phyloP scores from a whole-genome alignment of 371 early-diverging fungal genomes.

The Mucor velutinosus region DNA sequence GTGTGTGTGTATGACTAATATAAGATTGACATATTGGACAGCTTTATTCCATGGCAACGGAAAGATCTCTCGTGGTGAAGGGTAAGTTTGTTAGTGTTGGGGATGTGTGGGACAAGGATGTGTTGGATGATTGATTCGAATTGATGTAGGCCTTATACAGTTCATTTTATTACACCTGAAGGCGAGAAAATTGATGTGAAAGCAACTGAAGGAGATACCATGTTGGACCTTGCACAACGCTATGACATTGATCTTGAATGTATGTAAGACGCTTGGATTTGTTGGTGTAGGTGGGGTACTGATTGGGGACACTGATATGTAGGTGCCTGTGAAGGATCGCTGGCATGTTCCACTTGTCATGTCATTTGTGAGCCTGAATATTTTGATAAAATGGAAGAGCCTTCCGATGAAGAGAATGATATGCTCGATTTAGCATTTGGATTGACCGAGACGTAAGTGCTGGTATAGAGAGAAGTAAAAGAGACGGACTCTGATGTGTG shows the following conservation, averaged over 20 bases:
- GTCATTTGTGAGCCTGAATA: constrained; percentile 88
- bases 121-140: not conserved
- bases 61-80: constrained; percentile 37
- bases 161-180: constrained; percentile 70
- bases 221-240: constrained; percentile 95
- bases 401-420: constrained; percentile 98
- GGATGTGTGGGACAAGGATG: no score
- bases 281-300: not conserved
- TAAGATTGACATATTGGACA: constrained; percentile 6
- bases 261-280: constrained; percentile 19
- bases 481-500: not conserved
- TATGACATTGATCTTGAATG: constrained; percentile 98
- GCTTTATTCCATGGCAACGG: constrained; percentile 39
- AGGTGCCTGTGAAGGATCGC: constrained; percentile 98
- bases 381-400: constrained; percentile 90
- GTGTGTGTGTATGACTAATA: not conserved
- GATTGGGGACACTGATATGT: constrained; percentile 3
- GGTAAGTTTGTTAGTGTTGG: constrained; percentile 16
- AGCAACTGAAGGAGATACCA: constrained; percentile 83
- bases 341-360: constrained; percentile 98
- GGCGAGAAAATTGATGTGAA: constrained; percentile 77
- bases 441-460: constrained; percentile 87
- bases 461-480: not conserved
- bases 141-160: constrained; percentile 47
- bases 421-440: constrained; percentile 99